Base-by-base conservation (phyloP, 1,284 basidiomycete genomes). In the Cryptococcus sp. region DNA sequence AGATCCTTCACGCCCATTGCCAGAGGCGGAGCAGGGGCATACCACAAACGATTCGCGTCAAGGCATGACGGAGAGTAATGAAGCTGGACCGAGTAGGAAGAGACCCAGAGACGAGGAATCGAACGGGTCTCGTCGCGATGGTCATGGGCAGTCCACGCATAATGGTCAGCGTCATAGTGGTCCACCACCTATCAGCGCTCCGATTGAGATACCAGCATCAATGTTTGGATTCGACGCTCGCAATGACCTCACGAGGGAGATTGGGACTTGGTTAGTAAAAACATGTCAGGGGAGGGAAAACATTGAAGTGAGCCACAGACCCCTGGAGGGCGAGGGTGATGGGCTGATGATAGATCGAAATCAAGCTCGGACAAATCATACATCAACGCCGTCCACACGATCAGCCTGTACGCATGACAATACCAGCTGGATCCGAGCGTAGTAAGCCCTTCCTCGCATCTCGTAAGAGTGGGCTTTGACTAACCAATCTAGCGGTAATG, bases 171-270 rank as follows among this genome's bases (percentile, higher is more conserved):
- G n/a, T n/a, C n/a, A n/a, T n/a, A n/a, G n/a, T n/a, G n/a, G n/a
- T n/a, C n/a, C n/a, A n/a, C n/a, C n/a, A n/a, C n/a, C n/a, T n/a
- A n/a, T n/a, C n/a, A n/a, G n/a, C n/a, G n/a, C n/a, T n/a, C n/a
- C n/a, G n/a, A n/a, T n/a, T n/a, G n/a, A n/a, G 13, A 65, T 94
- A 25, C 88, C 89, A 21, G 82, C 91, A 19, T 91, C 88, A 19
- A 90, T 97, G 62, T 85, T 98, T 42, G 90, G 89, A 52, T 85
- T 93, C 46, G 89, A 93, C 65, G 92, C 94, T 2, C 77, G 92
- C 37, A 93, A 98, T 75, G 93, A 97, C 69, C 93, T 98, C 70
- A 91, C 92, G 55, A 83, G 82, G 65, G 86, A 89, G 63, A 81
- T 98, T 44, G 92, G 89, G 22, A 90, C 97, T 72, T 98, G 91